Conservation (phyloP, 2,329 filamentous ascomycete species). For the Chalaropsis thielavioides region DNA sequence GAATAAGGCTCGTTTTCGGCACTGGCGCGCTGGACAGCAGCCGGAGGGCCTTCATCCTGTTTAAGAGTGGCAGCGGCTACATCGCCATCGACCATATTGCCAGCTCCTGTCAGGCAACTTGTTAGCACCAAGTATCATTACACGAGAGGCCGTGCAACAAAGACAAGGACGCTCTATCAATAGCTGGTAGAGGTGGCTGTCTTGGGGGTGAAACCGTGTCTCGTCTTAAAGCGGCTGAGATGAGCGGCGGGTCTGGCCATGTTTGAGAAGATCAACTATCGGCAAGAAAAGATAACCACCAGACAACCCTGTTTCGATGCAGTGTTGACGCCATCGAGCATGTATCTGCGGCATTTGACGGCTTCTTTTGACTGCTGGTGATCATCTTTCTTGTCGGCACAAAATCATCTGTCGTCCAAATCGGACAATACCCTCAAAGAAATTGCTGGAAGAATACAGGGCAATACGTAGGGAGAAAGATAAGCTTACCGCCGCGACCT, state of each 20-base stretch:
- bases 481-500: constrained; percentile 40
- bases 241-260: neutral
- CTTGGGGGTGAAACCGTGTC: neutral
- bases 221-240: neutral
- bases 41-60: constrained; percentile 40
- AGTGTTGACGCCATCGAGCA: neutral
- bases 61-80: constrained; percentile 28
- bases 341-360: neutral
- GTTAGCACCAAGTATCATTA: neutral
- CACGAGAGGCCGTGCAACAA: neutral
- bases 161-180: neutral
- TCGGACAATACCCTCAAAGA: neutral
- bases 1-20: constrained; percentile 39
- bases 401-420: neutral
- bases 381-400: neutral
- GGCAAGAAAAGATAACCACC: neutral
- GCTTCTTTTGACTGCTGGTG: neutral
- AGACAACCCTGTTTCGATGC: constrained; percentile 8
- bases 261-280: neutral
- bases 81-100: constrained; percentile 42
- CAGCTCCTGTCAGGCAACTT: constrained; percentile 31
- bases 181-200: neutral
- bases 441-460: neutral
- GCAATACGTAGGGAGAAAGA: neutral
- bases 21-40: constrained; percentile 35